These are phyloP conservation scores for Gremmenia infestans DNA, from an alignment of 2,329 filamentous ascomycete species.

Conservation along the genomic window DNA sequence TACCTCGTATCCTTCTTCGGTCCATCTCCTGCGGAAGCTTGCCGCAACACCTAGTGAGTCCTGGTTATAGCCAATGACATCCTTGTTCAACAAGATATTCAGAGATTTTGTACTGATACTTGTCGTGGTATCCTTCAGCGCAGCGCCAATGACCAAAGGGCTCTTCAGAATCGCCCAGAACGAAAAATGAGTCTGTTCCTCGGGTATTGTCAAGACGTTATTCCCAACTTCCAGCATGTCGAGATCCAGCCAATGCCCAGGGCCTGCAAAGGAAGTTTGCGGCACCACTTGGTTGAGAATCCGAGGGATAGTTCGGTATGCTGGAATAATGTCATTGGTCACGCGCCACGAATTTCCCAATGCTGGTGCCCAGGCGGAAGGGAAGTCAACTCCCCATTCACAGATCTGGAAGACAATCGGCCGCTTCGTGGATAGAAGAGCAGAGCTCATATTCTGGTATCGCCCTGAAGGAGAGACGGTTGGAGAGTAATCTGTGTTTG, in stretches of 20 bases:
- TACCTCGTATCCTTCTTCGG: constrained; percentile 25
- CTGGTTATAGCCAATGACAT: constrained; percentile 27
- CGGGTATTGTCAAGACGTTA: constrained; percentile 31
- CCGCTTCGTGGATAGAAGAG: constrained; percentile 25
- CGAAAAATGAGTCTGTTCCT: constrained; percentile 39
- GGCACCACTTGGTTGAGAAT: constrained; percentile 39
- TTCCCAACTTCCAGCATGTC: constrained; percentile 40
- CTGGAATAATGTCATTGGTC: constrained; percentile 37
- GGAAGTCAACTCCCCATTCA: constrained; percentile 39
- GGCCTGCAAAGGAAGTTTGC: constrained; percentile 33
- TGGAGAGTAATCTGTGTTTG: constrained; percentile 33
- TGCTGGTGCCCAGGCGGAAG: constrained; percentile 35
- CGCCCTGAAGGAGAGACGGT: constrained; percentile 30
- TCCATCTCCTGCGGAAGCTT: constrained; percentile 23
- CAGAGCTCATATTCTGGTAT: constrained; percentile 34
- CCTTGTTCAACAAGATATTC: constrained; percentile 18
- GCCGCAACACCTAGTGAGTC: constrained; percentile 23
- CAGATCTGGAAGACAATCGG: constrained; percentile 37
- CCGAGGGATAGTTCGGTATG: constrained; percentile 35
- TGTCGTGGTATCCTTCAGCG: constrained; percentile 19
- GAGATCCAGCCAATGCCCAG: constrained; percentile 38
- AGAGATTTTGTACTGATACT: constrained; percentile 14
- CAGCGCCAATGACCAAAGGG: constrained; percentile 24
- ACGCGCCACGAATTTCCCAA: constrained; percentile 38
- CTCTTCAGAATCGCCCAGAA: constrained; percentile 38